phyloP scores from a whole-genome alignment of 2,329 filamentous ascomycete species.

The Trichophyton benhamiae region DNA sequence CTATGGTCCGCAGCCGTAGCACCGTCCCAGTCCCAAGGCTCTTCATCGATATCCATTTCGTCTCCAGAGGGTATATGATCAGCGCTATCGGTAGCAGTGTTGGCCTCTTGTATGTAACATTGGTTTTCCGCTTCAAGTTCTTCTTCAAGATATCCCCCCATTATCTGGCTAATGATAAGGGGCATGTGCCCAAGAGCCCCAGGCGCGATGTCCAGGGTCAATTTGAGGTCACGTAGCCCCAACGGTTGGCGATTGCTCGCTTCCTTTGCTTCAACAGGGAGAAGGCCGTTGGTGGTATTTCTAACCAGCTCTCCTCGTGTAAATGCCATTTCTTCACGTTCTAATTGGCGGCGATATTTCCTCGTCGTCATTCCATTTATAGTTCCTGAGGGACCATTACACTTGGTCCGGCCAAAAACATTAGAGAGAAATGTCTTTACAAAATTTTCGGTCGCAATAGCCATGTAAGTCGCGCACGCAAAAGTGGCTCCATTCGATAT shows the following conservation, averaged over 20 bases:
- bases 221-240: constrained; percentile 63
- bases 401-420: constrained; percentile 43
- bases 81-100: constrained; percentile 16
- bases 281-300: constrained; percentile 57
- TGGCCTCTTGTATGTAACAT: constrained; percentile 17
- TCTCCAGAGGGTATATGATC: constrained; percentile 19
- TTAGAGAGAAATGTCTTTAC: constrained; percentile 48
- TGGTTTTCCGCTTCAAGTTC: constrained; percentile 48
- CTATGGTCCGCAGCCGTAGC: constrained; percentile 25
- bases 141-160: constrained; percentile 60
- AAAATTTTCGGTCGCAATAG: constrained; percentile 49
- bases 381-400: constrained; percentile 50
- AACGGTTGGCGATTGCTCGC: constrained; percentile 59
- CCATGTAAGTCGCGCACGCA: constrained; percentile 47
- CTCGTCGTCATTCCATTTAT: constrained; percentile 65
- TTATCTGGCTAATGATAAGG: constrained; percentile 56
- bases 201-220: constrained; percentile 65
- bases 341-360: constrained; percentile 62
- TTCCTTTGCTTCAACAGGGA: constrained; percentile 70
- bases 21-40: constrained; percentile 28
- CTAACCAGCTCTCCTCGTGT: constrained; percentile 61
- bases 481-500: constrained; percentile 42
- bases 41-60: constrained; percentile 32
- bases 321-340: constrained; percentile 60
- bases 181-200: constrained; percentile 67